Percentiles rank a stretch among this genome's conserved stretches.
These are phyloP conservation scores for Potentilla sterilis DNA, from an alignment of 306 rosid species.

Conservation along the genomic window DNA sequence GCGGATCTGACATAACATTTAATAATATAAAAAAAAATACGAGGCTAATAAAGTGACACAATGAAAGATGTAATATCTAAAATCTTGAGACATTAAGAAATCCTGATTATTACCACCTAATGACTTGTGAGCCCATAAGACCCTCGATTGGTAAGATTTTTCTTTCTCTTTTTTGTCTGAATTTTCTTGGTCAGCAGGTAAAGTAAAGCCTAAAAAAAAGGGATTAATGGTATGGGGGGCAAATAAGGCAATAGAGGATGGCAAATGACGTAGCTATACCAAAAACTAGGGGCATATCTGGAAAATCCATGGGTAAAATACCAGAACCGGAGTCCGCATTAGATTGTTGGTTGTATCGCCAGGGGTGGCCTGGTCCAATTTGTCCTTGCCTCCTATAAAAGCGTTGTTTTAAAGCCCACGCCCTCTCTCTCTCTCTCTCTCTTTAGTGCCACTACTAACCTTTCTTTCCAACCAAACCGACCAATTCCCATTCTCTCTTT, in stretches of 20 bases:
- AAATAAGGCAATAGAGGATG: background rate
- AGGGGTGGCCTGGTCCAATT: conserved; percentile 11
- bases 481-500: background rate
- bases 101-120: too few relatives aligned
- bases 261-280: background rate
- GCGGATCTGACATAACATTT: too few relatives aligned
- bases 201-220: background rate
- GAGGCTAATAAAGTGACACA: too few relatives aligned
- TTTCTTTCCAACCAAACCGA: conserved; percentile 3
- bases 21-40: too few relatives aligned
- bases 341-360: background rate
- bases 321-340: background rate
- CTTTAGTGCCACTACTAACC: background rate
- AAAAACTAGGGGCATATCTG: background rate
- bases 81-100: too few relatives aligned
- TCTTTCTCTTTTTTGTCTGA: background rate
- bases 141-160: too few relatives aligned
- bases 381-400: conserved; percentile 4
- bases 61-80: too few relatives aligned
- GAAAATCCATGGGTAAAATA: background rate
- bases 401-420: background rate
- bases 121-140: too few relatives aligned
- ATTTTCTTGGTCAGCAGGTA: background rate
- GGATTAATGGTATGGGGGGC: background rate
- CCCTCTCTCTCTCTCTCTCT: background rate